These are phyloP conservation scores for Termitomyces sp. DNA, from an alignment of 768 basidiomycete genomes.

Conservation along the genomic window DNA sequence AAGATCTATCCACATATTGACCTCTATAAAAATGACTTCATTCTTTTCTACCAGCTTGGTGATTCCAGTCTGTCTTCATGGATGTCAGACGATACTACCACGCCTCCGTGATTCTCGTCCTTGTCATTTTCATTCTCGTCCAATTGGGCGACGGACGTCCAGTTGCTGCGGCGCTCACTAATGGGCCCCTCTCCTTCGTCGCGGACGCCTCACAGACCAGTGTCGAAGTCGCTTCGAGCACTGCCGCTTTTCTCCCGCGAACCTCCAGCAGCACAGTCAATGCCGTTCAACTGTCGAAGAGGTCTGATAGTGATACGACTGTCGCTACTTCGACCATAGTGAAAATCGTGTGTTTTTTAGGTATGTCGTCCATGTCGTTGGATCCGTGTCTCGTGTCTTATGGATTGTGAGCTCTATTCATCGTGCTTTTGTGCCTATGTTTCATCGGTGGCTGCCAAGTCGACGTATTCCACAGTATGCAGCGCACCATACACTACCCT, in stretches of 20 bases:
- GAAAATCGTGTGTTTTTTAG: neutral
- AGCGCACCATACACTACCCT: neutral
- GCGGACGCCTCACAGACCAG: neutral
- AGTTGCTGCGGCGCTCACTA: neutral
- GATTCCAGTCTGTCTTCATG: neutral
- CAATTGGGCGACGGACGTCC: neutral
- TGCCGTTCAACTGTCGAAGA: neutral
- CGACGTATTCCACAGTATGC: neutral
- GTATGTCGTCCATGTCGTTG: neutral
- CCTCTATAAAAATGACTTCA: neutral
- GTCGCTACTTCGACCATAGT: neutral
- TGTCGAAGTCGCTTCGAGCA: neutral
- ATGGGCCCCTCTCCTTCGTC: neutral
- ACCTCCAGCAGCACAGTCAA: neutral
- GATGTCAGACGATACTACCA: neutral
- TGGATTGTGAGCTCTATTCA: neutral
- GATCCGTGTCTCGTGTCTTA: neutral
- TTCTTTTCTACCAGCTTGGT: neutral
- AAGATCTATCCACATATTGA: neutral
- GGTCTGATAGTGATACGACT: neutral
- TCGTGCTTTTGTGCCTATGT: neutral
- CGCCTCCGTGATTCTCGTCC: neutral
- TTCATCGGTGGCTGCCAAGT: neutral
- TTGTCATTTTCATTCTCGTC: neutral
- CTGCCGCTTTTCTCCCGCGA: neutral